Base-by-base conservation (phyloP, 2,329 filamentous ascomycete species). In the Alternaria longipes region DNA sequence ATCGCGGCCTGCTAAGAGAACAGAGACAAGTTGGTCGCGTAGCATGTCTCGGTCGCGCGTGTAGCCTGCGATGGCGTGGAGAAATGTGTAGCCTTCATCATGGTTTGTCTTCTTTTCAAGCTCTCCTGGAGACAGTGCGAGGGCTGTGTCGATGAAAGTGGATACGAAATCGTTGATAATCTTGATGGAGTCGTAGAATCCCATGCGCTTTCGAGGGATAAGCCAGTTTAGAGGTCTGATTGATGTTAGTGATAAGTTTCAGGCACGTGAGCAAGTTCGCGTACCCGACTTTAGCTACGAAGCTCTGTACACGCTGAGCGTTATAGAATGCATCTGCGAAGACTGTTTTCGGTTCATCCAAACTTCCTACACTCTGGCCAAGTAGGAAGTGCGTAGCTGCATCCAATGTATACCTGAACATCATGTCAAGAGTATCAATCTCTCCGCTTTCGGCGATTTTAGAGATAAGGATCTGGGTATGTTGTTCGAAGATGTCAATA, bases 381-480 rank as follows among this genome's bases (percentile, higher is more conserved):
- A 97, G 86, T 28, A 97, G 81, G 75, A 97, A 97, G 69, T 96
- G 91, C 0, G 93, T 97, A 2, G 92, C 89, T 8, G 91, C 89
- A 78, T 97, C 94, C 28, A 97, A 84, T 0, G 93, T 94, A 28
- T 71, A 79, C 52, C 91, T 85, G 82, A 93, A 96, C 80, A 97
- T 90, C 56, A 97, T 82, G 62, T 93, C 87, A 65, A 88, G 86
- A 8, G 94, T 87, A 69, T 96, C 88, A 30, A 94, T 82, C 9
- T 86, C 83, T 49, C 81, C 82, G n/a, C 75, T 77, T 5, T 75
- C 73, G 1, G 70, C 72, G 64, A 96, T 86, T 67, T 90, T 84
- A 20, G 84, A 82, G 75, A 96, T 87, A n/a, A 97, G 83, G 0
- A 87, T 86, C 72, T 91, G 84, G 24, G 94, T 85, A 74, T 97